A percentile compares a stretch with the other conserved stretches of the same genome.
phyloP scores from a whole-genome alignment of 345 rosid species.

The Salix koriyanagi region DNA sequence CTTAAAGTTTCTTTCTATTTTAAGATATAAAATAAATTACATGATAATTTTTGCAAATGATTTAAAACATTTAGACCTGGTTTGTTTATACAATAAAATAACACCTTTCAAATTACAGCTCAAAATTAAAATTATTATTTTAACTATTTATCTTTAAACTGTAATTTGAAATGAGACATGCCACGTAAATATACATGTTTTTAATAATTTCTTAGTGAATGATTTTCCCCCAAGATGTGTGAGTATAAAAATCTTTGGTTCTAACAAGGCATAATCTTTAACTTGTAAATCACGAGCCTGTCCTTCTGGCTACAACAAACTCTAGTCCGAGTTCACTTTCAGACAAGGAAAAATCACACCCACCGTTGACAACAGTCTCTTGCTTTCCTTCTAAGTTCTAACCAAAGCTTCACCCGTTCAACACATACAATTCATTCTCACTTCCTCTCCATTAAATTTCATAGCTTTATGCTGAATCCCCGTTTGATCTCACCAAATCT shows the following conservation, averaged over 20 bases:
- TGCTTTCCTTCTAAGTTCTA: background rate
- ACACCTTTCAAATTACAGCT: no score
- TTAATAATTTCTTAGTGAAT: no score
- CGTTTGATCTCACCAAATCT: background rate
- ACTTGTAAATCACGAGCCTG: background rate
- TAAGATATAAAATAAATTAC: no score
- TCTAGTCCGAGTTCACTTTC: background rate
- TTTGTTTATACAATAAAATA: no score
- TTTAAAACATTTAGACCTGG: no score
- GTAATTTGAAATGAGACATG: no score
- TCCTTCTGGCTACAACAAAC: background rate
- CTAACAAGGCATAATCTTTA: background rate
- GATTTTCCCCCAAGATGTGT: no score
- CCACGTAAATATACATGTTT: no score
- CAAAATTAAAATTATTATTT: no score
- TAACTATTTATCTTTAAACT: no score
- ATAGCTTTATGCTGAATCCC: background rate
- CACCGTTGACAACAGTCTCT: background rate
- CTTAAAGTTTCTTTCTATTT: no score
- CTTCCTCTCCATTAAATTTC: background rate
- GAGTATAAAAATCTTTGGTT: background rate
- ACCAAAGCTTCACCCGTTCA: background rate
- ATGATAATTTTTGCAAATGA: no score
- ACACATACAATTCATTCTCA: background rate
- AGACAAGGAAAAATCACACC: background rate